These are phyloP conservation scores for Orbilia quercus DNA, from an alignment of 2,329 filamentous ascomycete species.

Conservation along the genomic window DNA sequence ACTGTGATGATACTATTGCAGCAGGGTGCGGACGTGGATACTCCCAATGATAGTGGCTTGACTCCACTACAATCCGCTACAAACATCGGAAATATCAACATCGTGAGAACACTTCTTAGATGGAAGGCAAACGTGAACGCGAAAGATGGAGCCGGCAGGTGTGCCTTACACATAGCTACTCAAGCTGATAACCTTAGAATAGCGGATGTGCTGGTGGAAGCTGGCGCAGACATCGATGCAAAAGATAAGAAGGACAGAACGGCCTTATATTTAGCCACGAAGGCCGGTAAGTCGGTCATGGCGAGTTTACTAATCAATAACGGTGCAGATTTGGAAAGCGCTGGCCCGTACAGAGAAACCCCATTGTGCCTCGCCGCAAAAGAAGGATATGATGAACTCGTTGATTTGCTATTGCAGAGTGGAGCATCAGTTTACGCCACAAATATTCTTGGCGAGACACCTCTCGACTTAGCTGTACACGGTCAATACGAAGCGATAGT, in stretches of 20 bases:
- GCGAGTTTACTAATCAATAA: background rate
- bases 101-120: background rate
- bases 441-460: background rate
- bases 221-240: background rate
- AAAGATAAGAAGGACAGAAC: background rate
- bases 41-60: background rate
- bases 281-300: background rate
- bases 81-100: background rate
- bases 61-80: slow-evolving; percentile 5
- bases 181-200: too few species aligned
- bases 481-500: too few species aligned
- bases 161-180: background rate
- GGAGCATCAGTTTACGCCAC: background rate
- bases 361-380: background rate
- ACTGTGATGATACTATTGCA: background rate
- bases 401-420: background rate
- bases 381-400: background rate
- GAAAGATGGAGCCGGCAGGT: background rate
- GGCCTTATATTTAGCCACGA: background rate
- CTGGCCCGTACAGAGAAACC: background rate
- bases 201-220: background rate
- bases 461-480: too few species aligned
- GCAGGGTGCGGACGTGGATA: background rate
- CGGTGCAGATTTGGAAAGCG: background rate
- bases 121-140: background rate